Base-by-base conservation (phyloP, 1,139 yeast species). In the Nakaseomyces sp. region DNA sequence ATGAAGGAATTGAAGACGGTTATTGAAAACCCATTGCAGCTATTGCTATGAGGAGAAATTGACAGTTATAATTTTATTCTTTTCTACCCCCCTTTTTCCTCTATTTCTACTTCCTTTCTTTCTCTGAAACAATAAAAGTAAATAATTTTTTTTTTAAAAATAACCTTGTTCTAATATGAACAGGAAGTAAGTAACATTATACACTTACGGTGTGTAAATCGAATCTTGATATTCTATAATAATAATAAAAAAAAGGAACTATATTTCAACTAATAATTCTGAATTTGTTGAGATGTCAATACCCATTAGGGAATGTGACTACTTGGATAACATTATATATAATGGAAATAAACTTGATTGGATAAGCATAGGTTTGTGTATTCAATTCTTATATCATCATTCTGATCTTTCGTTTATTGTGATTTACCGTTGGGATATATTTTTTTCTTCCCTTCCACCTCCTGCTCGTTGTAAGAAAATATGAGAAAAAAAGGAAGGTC, bases 21-120 rank as follows among this genome's bases (percentile, higher is more conserved):
- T 57, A 69, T 91, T 56, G 99, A 91, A 74, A 89, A 91, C 74
- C 99, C 99, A 61, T 77, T 91, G 67, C 96, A 89, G 71, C 72
- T 91, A 70, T 71, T 93, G 69, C 73, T 93, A 67, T 91, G 78
- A 60, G 16, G 7, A 6, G 10, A 4, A 12, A 25, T 25, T 36
- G 18, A 22, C 20, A 10, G 22, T 25, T 13, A 4, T 5, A 22
- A 5, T 20, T 15, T 5, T 17, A 22, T 22, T 10, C 13, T 6
- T 15, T 20, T 30, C 15, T 15, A 13, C 9, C 25, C 25, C 9
- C 25, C 25, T 22, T 6, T 6, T 22, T 22, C 25, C 25, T 9
- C 25, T 6, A 22, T 22, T 6, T 22, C n/a, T n/a, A n/a, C 24
- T 22, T 2, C 24, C 24, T 9, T 9, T 22, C 24, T 22, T 7